phyloP scores from a whole-genome alignment of 192 early-diverging fungal genomes.

The Coemansia reversa region DNA sequence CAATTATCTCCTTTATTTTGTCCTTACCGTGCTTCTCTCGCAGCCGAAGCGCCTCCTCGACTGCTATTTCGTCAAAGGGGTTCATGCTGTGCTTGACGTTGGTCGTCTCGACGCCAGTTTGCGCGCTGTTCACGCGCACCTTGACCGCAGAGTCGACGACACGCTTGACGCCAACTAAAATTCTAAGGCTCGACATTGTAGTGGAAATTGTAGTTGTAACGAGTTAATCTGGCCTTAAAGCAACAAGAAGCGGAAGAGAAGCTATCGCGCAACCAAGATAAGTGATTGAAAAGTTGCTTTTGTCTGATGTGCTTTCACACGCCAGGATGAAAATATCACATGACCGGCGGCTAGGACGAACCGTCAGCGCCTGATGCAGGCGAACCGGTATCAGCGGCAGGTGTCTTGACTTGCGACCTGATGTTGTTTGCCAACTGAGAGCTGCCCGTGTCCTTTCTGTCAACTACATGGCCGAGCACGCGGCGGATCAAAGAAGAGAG shows the following conservation, averaged over 20 bases:
- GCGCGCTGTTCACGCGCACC: slow-evolving; percentile 88
- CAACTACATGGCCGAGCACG: slow-evolving; percentile 44
- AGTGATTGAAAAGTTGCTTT: not conserved
- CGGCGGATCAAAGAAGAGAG: slow-evolving; percentile 58
- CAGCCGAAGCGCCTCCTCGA: slow-evolving; percentile 92
- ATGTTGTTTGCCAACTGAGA: slow-evolving; percentile 42
- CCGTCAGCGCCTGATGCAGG: not conserved
- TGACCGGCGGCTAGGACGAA: not conserved
- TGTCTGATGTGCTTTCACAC: not conserved
- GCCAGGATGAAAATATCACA: not conserved
- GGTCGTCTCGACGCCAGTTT: slow-evolving; percentile 84
- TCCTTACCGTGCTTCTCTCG: slow-evolving; percentile 76
- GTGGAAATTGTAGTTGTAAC: slow-evolving; percentile 4
- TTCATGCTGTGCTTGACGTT: slow-evolving; percentile 99
- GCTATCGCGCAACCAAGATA: no score
- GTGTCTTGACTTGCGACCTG: slow-evolving; percentile 7
- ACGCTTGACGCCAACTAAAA: slow-evolving; percentile 93
- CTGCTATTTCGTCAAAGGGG: slow-evolving; percentile 99
- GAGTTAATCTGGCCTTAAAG: not conserved
- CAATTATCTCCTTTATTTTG: slow-evolving; percentile 74
- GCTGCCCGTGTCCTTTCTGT: slow-evolving; percentile 22
- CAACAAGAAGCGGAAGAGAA: slow-evolving; percentile 1
- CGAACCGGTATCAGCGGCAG: slow-evolving; percentile 2
- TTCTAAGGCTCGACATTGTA: slow-evolving; percentile 60
- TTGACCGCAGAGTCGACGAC: slow-evolving; percentile 99